Base-by-base conservation (phyloP, 331 rosid genomes). In the Malus hybrid region DNA sequence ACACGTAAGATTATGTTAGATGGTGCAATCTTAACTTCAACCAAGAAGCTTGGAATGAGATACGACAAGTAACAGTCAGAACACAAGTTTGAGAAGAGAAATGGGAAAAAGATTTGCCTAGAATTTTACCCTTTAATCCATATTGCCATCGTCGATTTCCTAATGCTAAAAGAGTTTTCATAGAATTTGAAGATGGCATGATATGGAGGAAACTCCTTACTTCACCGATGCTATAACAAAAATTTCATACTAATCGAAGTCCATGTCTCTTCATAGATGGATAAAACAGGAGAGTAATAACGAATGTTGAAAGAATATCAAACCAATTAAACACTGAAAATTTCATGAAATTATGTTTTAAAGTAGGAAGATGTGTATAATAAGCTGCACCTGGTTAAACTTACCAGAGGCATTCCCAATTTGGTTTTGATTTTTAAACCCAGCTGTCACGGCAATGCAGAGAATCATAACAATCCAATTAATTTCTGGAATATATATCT, bases 391-490 rank as follows among this genome's bases (percentile, higher is more conserved):
- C 13, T 5, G 5, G 14, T 9, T 73, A 39, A 39, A 22, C 75
- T 42, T 72, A 79, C 86, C 86, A 6, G 76, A 79, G 18, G 86
- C 86, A 70, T 82, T 82, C 65, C 86, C 86, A 12, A 82, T 73
- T 42, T 75, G 83, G 66, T 66, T 82, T 63, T 68, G 70, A 50
- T 82, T 67, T 76, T 65, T 70, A 77, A 82, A 82, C 57, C 86
- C 86, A 42, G 74, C 71, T 3, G 86, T 82, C 44, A 82, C 86
- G 5, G 80, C 74, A 32, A 82, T 74, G 61, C 86, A 82, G 39
- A 82, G 80, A 64, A 74, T 65, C 86, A 82, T 78, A 9, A 82
- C 74, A 70, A 82, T 82, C 86, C 86, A 82, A 61, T 78, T 82
- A 28, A 82, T 61, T 12, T 82, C 85, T 8, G 86, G 86, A 65